Evolutionary conservation across 2,329 filamentous ascomycete species (phyloP).

Genomic region (Chlorencoelia australis): DNA sequence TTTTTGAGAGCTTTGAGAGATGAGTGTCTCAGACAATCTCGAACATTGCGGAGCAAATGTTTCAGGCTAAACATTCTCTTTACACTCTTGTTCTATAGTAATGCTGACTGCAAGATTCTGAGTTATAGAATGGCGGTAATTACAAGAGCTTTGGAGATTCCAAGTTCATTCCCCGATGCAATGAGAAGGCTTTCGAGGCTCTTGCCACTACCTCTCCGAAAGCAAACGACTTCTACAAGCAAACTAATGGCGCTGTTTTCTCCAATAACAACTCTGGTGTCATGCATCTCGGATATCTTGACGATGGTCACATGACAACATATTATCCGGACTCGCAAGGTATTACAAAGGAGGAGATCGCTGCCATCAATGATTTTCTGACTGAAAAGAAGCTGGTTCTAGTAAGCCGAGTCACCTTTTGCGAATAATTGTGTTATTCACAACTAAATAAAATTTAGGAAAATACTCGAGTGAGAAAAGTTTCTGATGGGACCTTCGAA

Average conservation of each 20-base stretch:
- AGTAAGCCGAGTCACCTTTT: constrained; percentile 15
- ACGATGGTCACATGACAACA: constrained; percentile 66
- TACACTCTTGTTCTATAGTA: no score
- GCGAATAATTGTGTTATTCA: not conserved
- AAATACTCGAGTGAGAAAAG: constrained; percentile 68
- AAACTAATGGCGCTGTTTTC: constrained; percentile 64
- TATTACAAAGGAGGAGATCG: constrained; percentile 68
- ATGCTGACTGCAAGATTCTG: no score
- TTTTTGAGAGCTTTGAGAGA: no score
- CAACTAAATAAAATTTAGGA: constrained; percentile 34
- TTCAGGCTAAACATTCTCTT: no score
- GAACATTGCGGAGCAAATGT: no score
- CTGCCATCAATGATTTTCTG: constrained; percentile 61
- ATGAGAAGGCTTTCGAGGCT: constrained; percentile 51
- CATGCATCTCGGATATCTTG: constrained; percentile 68
- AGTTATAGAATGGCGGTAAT: no score
- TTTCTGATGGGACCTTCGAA: constrained; percentile 53
- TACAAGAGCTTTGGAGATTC: constrained; percentile 82
- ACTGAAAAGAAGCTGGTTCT: constrained; percentile 60
- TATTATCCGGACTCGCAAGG: constrained; percentile 70
- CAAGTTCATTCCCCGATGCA: constrained; percentile 70
- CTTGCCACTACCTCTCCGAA: constrained; percentile 51
- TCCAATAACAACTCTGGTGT: constrained; percentile 51
- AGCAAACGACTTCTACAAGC: constrained; percentile 53
- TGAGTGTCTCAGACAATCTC: no score